Base-by-base conservation (phyloP, 108 stramenopile species). In the Cyclostephanos invisitatus region DNA sequence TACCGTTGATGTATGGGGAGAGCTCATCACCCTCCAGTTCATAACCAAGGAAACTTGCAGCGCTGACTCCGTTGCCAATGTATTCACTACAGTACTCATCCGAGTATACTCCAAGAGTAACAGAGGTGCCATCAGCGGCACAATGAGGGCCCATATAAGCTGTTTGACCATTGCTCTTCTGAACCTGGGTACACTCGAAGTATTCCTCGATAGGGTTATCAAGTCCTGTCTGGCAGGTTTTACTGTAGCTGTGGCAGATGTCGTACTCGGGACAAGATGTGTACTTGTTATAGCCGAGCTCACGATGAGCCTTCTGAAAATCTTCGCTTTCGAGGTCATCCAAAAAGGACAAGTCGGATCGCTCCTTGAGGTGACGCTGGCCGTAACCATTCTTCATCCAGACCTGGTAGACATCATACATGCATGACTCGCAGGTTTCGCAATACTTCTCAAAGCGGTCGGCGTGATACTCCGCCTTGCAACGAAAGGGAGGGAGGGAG, bases 61-160 rank as follows among this genome's bases (percentile, higher is more conserved):
- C 58, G 59, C 47, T 36, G 0, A 65, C 47, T 9, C 73, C 46
- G 60, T 82, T 79, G 2, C 78, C 80, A 51, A 89, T 78, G 67
- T 85, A 84, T 51, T 86, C 72, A 50, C 72, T 74, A 62, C 93
- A 94, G 56, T 88, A 58, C 46, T 91, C 80, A 62, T 94, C 93
- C 38, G 77, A 60, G 66, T 77, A 94, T 5, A 91, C 86, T 20
- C 87, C 90, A 27, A 94, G 68, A 0, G 75, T 74, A 44, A 94
- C 78, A 48, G 82, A 83, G 50, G 66, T 67, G 49, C 79, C 81
- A 55, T 91, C 88, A 15, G 64, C 70, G 25, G 72, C 66, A 67
- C 93, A 94, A 50, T 88, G 85, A n/a, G 92, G 89, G 27, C 86
- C 88, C 54, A 91, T 64, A 72, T 87, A 90, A 59, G 67, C 82